Base-by-base conservation (phyloP, 176 grass and related monocot species). In the Avena eriantha region DNA sequence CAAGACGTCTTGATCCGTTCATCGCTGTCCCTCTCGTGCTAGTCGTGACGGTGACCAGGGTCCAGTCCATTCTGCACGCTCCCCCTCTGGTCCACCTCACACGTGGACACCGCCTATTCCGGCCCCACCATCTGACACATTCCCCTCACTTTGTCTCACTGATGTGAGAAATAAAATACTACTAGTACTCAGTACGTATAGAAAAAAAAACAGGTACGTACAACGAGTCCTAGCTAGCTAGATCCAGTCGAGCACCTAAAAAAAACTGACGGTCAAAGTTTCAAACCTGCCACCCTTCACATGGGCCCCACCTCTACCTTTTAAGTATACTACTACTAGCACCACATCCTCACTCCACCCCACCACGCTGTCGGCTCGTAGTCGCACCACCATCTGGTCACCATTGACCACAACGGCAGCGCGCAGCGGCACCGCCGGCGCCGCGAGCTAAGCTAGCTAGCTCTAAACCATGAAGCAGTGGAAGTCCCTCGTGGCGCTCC, bases 221-320 rank as follows among this genome's bases (percentile, higher is more conserved):
- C 29, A 29, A 29, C 29, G 29, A 29, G 29, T 29, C 29, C 29
- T 46, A 46, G 53, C 47, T 10, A 17, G 65, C 34, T 65, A 82
- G 83, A 91, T 82, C 84, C 70, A 75, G 82, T 68, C 68, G 29
- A 68, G 64, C 39, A 77, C 35, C 19, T 33, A 64, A 70, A 82
- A 79, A 41, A 87, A 92, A 41, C 67, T 57, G 56, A 31, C 80
- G 72, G 95, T 97, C 92, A 94, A 97, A 97, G 85, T 80, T 85
- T 97, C 90, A 92, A 96, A 94, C 91, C 88, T 90, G 85, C 84
- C 87, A 86, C 85, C 64, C 69, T 60, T 66, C 79, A n/a, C 5
- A 81, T 74, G 83, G 84, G 82, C 34, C 83, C 82, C 85, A 43
- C 47, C 17, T 5, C 29, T 5, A 71, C 58, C 43, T 12, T 29